Evolutionary conservation across 179 eudicot species (phyloP), one percentile per base, ranked within the genome.

Genomic region (Sideroxylon spinosum): DNA sequence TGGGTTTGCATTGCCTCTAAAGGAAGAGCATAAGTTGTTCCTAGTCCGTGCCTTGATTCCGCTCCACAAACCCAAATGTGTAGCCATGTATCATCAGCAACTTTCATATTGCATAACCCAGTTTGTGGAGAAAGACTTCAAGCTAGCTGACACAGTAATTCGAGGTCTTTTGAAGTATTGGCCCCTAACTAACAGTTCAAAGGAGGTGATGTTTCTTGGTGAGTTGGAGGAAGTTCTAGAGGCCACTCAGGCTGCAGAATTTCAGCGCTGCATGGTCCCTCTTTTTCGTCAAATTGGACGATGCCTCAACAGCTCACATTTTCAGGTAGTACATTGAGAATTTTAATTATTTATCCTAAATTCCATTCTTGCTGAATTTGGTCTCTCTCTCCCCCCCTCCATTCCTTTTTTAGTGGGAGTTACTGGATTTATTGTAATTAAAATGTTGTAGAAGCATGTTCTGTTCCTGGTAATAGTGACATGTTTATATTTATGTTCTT

Each of bases 141-240:
- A 85, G 84, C 84, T 86, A 50, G 84, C 88, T 81, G 88, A 86
- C 56, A 86, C 82, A 17, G 86, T 86, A 19, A 86, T 86, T n/a
- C 78, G 88, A 48, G 88, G 88, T 14, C 71, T 86, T 10, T 69
- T 86, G 81, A 86, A 86, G 75, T 86, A 81, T 64, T 86, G 88
- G 88, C 88, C 88, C 3, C 52, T 83, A 37, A 86, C 86, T 37
- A 86, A 83, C 75, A 83, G 88, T 79, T 81, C 84, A 29, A 86
- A 86, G 79, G 88, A 85, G 48, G 86, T 86, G 48, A 78, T 86
- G 88, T 86, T 83, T 60, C 81, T 83, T 12, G 71, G 86, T 68
- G 88, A 86, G 81, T 52, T 86, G 71, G 88, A 86, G 71, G 88
- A 86, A 76, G 82, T 85, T 55, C 49, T 85, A 66, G 87, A 85